These are phyloP conservation scores for Trichophyton schoenleinii DNA, from an alignment of 2,329 filamentous ascomycete species.

Conservation along the genomic window DNA sequence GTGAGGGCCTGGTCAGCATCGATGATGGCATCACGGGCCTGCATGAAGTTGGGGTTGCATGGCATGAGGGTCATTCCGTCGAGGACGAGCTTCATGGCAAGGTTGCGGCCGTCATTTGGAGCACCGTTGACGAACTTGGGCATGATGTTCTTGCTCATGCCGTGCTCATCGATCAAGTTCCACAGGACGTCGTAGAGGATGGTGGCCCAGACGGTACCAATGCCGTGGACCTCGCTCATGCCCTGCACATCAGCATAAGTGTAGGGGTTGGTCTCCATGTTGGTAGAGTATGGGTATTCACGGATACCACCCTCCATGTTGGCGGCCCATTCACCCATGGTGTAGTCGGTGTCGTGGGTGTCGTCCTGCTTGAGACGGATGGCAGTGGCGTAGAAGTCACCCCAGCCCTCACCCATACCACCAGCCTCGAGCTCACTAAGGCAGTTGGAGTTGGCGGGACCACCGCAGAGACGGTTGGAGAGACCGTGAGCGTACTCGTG, in stretches of 20 bases:
- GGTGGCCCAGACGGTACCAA: constrained; percentile 11
- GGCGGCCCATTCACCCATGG: constrained; percentile 11
- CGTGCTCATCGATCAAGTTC: constrained; percentile 13
- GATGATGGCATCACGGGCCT: constrained; percentile 12
- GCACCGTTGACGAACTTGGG: constrained; percentile 8
- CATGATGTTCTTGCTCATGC: constrained; percentile 7
- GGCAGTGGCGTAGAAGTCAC: constrained; percentile 11
- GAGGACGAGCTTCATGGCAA: constrained; percentile 11
- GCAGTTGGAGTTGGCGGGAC: constrained; percentile 11
- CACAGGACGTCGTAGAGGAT: constrained; percentile 13
- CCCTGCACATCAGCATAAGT: constrained; percentile 7
- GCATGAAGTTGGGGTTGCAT: constrained; percentile 13
- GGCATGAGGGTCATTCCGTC: constrained; percentile 13
- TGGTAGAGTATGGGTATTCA: constrained; percentile 11
- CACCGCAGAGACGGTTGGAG: constrained; percentile 12
- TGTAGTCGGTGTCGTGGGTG: constrained; percentile 10
- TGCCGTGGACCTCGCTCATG: constrained; percentile 6
- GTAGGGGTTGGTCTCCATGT: constrained; percentile 9
- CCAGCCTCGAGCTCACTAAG: constrained; percentile 10
- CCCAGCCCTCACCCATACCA: constrained; percentile 13
- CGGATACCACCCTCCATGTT: constrained; percentile 10
- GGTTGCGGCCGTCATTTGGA: constrained; percentile 10
- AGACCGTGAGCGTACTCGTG: constrained; percentile 12
- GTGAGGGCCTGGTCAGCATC: constrained; percentile 12
- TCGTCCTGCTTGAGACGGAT: constrained; percentile 9